Evolutionary conservation across 352 stramenopile species (phyloP).

Genomic region (Pythium brachiatum): DNA sequence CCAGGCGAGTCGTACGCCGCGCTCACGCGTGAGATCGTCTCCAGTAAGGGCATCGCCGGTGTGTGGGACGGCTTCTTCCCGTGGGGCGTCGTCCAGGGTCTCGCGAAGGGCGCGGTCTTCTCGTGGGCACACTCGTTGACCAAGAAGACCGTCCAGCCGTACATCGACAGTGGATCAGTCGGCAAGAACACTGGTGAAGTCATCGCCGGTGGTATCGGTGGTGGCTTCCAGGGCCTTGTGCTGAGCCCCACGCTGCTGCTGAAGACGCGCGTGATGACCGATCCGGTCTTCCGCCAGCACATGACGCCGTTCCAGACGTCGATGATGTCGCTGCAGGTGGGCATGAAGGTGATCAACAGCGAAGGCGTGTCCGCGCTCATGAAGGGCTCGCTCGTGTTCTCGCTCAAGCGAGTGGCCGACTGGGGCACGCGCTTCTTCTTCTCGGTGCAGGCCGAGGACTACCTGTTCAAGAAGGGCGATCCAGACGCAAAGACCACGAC

Average conservation of each 20-base stretch:
- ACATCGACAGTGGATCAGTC: constrained; percentile 57
- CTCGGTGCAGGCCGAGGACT: constrained; percentile 79
- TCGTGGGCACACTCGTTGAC: constrained; percentile 84
- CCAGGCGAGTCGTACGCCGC: constrained; percentile 75
- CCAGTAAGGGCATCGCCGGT: constrained; percentile 84
- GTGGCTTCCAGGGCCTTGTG: constrained; percentile 92
- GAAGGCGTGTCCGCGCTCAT: constrained; percentile 88
- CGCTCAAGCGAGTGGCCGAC: constrained; percentile 90
- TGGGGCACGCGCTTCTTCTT: constrained; percentile 93
- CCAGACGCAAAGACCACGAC: constrained; percentile 58
- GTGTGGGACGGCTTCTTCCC: constrained; percentile 94
- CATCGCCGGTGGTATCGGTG: constrained; percentile 85
- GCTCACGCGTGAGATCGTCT: constrained; percentile 83
- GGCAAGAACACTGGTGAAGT: constrained; percentile 65
- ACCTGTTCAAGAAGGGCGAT: constrained; percentile 72
- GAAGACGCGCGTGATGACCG: constrained; percentile 95
- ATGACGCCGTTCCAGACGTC: constrained; percentile 87
- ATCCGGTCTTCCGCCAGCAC: constrained; percentile 89
- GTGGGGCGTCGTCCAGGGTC: constrained; percentile 87
- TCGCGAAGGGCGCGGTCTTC: constrained; percentile 92
- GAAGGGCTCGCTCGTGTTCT: constrained; percentile 92
- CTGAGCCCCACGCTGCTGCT: constrained; percentile 91
- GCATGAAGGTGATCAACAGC: constrained; percentile 87
- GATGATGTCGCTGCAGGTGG: constrained; percentile 75
- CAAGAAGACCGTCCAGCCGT: constrained; percentile 46